Percentiles rank a stretch among this genome's conserved stretches.
phyloP scores from a whole-genome alignment of 805 yeast genomes.

The Cyberlindnera euphorbiiphila region DNA sequence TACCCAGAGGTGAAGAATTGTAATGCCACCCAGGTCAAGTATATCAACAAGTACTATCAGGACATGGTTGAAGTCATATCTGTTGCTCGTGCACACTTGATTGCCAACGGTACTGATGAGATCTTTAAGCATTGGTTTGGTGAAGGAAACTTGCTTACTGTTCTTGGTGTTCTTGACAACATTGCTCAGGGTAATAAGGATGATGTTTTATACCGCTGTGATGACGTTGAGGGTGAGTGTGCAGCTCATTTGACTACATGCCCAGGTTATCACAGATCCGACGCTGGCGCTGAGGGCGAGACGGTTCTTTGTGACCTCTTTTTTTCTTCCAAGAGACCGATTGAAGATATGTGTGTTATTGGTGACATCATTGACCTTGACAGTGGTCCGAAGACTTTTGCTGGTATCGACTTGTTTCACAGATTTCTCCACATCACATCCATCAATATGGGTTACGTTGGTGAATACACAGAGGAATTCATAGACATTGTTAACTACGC shows the following conservation, averaged over 20 bases:
- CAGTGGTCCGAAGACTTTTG: conserved; percentile 10
- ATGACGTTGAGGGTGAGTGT: conserved; percentile 9
- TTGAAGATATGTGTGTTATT: conserved; percentile 9
- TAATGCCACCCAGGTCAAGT: conserved; percentile 7
- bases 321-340: conserved; percentile 6
- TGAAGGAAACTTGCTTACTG: conserved; percentile 8
- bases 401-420: conserved; percentile 10
- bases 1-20: conserved; percentile 7
- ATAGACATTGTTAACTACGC: conserved; percentile 7
- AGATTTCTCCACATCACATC: conserved; percentile 7
- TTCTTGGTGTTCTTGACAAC: conserved; percentile 6
- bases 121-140: conserved; percentile 8
- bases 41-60: conserved; percentile 11
- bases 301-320: conserved; percentile 11
- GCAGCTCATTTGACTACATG: conserved; percentile 1
- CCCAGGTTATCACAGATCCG: conserved; percentile 9
- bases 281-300: neutral
- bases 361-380: conserved; percentile 6
- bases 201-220: conserved; percentile 8
- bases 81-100: conserved; percentile 5
- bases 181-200: conserved; percentile 5
- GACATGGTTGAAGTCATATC: conserved; percentile 8
- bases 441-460: conserved; percentile 4
- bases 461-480: conserved; percentile 6
- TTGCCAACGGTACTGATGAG: conserved; percentile 3